A percentile compares a stretch with the other conserved stretches of the same genome.
These are phyloP conservation scores for Emericellopsis atlantica DNA, from an alignment of 2,329 filamentous ascomycete species.

Conservation along the genomic window DNA sequence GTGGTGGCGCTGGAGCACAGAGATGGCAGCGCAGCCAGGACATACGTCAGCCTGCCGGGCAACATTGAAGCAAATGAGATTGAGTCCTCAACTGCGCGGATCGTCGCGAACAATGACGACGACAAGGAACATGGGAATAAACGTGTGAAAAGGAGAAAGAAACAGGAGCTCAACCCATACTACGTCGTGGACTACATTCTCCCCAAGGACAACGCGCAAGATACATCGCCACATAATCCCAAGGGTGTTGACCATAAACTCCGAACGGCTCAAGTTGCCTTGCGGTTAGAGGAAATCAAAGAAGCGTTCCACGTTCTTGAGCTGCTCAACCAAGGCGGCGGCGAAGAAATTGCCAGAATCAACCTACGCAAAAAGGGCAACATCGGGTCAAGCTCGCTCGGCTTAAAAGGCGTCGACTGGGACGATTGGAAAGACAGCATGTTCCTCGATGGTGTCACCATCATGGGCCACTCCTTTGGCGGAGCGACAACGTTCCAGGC, in stretches of 20 bases:
- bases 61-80: constrained; percentile 19
- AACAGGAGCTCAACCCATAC: constrained; percentile 16
- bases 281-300: constrained; percentile 51
- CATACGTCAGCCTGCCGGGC: constrained; percentile 43
- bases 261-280: constrained; percentile 46
- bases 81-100: constrained; percentile 13
- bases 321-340: constrained; percentile 41
- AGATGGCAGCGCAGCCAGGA: constrained; percentile 50
- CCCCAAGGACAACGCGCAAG: constrained; percentile 37
- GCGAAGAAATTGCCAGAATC: constrained; percentile 30
- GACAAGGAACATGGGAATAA: constrained; percentile 15
- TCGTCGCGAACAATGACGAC: constrained; percentile 11
- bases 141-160: constrained; percentile 9
- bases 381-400: constrained; percentile 44
- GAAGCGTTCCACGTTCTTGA: constrained; percentile 45
- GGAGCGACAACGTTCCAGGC: constrained; percentile 51
- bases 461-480: constrained; percentile 55
- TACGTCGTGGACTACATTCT: constrained; percentile 51
- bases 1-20: constrained; percentile 53
- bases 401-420: constrained; percentile 44
- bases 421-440: constrained; percentile 41
- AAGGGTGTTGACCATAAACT: constrained; percentile 48
- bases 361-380: constrained; percentile 47
- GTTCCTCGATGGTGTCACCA: constrained; percentile 42
- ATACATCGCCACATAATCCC: constrained; percentile 40